Base-by-base conservation (phyloP, 2,329 filamentous ascomycete species). In the Aaosphaeria pasadenensis region DNA sequence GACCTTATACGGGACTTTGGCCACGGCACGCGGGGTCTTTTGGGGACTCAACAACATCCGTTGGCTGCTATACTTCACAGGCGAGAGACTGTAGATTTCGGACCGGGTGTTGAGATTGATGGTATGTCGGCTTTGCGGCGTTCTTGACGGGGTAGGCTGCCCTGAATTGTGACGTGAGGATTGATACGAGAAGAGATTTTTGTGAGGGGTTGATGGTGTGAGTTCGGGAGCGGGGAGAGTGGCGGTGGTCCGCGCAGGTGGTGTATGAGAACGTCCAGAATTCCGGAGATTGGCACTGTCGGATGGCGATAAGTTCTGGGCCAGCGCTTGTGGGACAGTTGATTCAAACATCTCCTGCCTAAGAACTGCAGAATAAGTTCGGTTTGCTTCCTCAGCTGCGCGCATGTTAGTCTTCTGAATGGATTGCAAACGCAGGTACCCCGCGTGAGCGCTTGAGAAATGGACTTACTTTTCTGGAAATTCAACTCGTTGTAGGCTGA, bases 1-100 rank as follows among this genome's bases (percentile, higher is more conserved):
- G 1, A 99, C 94, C 71, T 99, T 99, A 73, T 95, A 99, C 0
- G 94, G 94, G 0, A 97, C 92, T 70, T 97, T 97, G 71, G 89
- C 92, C 17, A 99, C 90, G 30, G 89, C 87, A 56, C 94, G 81
- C 2, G 92, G 90, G 54, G 94, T 89, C 60, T 94, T 89, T 53
- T 91, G 82, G 2, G 92, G 91, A 46, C 89, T 95, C 11, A 97
- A 80, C 1, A 99, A 82, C 80, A 99, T 95, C 50, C 90, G 88
- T 63, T 97, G 94, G 60, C 91, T 96, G 47, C 88, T 89, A 59
- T 91, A 89, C 45, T 94, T 87, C 55, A 99, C 92, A 1, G 94
- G 94, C 0, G 94, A 97, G 35, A 97, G 71, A 65, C 91, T 97
- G 74, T 99, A 99, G 33, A 97, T 86, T 60, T 99, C 94, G 7